phyloP scores from a whole-genome alignment of 139 green algal genomes.

The Chlorella sp. region DNA sequence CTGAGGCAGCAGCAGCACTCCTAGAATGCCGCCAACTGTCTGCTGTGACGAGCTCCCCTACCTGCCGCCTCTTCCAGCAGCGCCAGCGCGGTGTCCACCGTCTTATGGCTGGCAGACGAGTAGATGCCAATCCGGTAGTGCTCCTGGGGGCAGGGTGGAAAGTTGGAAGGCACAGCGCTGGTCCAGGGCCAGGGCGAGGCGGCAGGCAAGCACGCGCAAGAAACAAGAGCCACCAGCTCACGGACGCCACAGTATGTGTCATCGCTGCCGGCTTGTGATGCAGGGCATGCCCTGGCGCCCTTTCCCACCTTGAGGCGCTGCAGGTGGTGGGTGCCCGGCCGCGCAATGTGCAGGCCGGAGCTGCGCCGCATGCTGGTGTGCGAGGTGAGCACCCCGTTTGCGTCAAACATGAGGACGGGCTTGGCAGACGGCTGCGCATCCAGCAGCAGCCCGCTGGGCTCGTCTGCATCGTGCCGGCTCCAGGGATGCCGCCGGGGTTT shows the following conservation, averaged over 20 bases:
- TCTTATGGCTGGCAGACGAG: slow-evolving; percentile 42
- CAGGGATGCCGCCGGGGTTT: slow-evolving; percentile 10
- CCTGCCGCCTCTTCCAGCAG: slow-evolving; percentile 45
- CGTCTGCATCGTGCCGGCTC: background rate
- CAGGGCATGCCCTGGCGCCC: background rate
- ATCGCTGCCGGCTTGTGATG: too few species aligned
- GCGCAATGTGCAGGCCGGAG: slow-evolving; percentile 44
- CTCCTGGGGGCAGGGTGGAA: background rate
- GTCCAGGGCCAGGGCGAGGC: background rate
- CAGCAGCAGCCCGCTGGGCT: background rate
- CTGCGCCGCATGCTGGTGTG: slow-evolving; percentile 40
- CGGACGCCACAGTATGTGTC: too few species aligned
- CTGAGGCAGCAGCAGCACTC: too few species aligned
- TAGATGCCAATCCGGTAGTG: slow-evolving; percentile 61
- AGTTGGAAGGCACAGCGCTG: background rate
- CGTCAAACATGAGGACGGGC: slow-evolving; percentile 22
- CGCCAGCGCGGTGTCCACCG: slow-evolving; percentile 37
- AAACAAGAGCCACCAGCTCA: background rate
- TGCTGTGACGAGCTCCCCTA: too few species aligned
- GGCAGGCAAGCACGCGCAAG: background rate
- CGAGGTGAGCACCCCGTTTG: slow-evolving; percentile 27
- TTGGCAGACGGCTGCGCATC: background rate
- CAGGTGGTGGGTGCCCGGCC: slow-evolving; percentile 58
- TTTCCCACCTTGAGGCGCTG: slow-evolving; percentile 41
- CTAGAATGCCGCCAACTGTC: too few species aligned